Evolutionary conservation across 192 early-diverging fungal species (phyloP).

Genomic region (Obelidium mucronatum): DNA sequence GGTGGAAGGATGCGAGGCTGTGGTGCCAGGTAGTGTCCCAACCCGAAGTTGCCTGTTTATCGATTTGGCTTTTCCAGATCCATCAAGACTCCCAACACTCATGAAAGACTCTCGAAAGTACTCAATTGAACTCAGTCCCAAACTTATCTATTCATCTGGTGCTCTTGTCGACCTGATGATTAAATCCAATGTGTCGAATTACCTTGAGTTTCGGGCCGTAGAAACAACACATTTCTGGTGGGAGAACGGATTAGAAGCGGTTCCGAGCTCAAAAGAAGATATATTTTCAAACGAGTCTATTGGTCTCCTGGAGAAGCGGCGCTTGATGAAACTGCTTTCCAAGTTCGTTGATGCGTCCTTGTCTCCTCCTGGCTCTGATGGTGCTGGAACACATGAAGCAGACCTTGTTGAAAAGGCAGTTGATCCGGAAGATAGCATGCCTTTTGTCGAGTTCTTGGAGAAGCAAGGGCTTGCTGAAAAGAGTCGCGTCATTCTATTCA

Average conservation of each 20-base stretch:
- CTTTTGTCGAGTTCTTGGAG: slow-evolving; percentile 24
- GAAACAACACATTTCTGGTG: slow-evolving; percentile 71
- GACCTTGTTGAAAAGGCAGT: background rate
- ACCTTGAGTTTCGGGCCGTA: slow-evolving; percentile 88
- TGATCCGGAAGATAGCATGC: slow-evolving; percentile 17
- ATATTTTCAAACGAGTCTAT: slow-evolving; percentile 83
- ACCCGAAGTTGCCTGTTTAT: background rate
- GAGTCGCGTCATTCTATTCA: slow-evolving; percentile 37
- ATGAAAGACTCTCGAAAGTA: slow-evolving; percentile 64
- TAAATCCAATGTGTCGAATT: slow-evolving; percentile 77
- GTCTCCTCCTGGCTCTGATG: background rate
- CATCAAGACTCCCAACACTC: slow-evolving; percentile 2
- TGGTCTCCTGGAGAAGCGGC: slow-evolving; percentile 83
- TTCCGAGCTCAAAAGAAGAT: slow-evolving; percentile 91
- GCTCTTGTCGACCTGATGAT: slow-evolving; percentile 77
- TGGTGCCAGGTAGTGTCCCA: background rate
- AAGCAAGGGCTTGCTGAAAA: slow-evolving; percentile 18
- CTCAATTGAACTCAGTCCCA: slow-evolving; percentile 75
- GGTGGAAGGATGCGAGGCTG: background rate
- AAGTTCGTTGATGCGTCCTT: slow-evolving; percentile 23
- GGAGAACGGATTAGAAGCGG: slow-evolving; percentile 54
- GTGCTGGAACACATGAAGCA: background rate
- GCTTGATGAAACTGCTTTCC: slow-evolving; percentile 89
- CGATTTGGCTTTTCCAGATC: background rate
- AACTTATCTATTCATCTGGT: slow-evolving; percentile 74